These are phyloP conservation scores for Leccinum rimulosum DNA, from an alignment of 768 basidiomycete species.

Conservation along the genomic window DNA sequence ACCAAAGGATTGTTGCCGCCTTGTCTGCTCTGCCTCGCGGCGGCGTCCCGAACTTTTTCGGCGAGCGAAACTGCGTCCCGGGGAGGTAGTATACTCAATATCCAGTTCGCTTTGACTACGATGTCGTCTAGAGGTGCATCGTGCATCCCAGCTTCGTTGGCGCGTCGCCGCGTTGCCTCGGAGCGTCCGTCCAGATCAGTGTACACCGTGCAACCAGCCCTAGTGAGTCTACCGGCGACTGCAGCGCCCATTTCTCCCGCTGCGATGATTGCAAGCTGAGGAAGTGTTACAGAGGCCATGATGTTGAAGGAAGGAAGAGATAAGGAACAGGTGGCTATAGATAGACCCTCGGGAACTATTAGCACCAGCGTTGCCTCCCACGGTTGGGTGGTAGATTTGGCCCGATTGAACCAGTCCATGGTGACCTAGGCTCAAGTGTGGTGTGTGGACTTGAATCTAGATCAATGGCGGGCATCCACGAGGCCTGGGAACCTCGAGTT, in stretches of 20 bases:
- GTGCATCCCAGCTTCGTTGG: slow-evolving; percentile 49
- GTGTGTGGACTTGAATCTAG: slow-evolving; percentile 18
- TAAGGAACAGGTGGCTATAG: slow-evolving; percentile 4
- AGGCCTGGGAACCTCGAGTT: slow-evolving; percentile 10
- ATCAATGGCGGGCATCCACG: slow-evolving; percentile 11
- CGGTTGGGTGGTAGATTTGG: not conserved
- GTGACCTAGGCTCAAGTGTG: not conserved
- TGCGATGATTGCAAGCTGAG: slow-evolving; percentile 47
- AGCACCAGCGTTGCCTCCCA: not conserved
- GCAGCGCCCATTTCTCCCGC: slow-evolving; percentile 62
- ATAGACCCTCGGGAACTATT: slow-evolving; percentile 12
- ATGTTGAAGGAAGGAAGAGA: slow-evolving; percentile 6
- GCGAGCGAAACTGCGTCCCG: slow-evolving; percentile 49
- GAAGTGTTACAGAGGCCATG: slow-evolving; percentile 14
- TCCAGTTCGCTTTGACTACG: slow-evolving; percentile 37
- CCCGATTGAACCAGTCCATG: not conserved
- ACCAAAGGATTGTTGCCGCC: slow-evolving; percentile 20
- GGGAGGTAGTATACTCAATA: slow-evolving; percentile 60
- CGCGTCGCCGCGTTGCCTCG: slow-evolving; percentile 46
- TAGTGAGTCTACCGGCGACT: slow-evolving; percentile 46
- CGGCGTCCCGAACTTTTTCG: slow-evolving; percentile 23
- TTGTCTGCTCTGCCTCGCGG: not conserved
- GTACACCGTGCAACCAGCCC: slow-evolving; percentile 50
- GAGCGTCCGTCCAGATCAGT: slow-evolving; percentile 56
- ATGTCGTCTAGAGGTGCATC: slow-evolving; percentile 40